Base-by-base conservation (phyloP, 169 alveolate species). In the Cryptosporidium ryanae region DNA sequence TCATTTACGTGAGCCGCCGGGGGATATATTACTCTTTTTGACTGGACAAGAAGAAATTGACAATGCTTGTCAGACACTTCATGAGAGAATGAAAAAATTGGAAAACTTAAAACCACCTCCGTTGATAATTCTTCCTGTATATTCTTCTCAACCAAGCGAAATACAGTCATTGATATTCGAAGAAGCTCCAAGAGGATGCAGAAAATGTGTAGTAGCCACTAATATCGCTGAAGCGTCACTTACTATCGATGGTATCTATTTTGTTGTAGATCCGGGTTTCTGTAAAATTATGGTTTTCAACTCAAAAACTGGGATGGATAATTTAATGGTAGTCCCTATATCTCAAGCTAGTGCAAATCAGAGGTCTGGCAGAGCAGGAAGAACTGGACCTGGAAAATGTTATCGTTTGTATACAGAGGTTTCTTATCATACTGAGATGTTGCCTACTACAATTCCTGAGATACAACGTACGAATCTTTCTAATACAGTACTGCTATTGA, bases 1-100 rank as follows among this genome's bases (percentile, higher is more conserved):
- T 25, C 99, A 98, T 92, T 93, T 97, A 44, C 94, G 96, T 90
- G 99, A 98, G 84, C 98, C 97, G 18, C 97, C 98, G 4, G 99
- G 99, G 4, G 99, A 98, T 91, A 98, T 98, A 27, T 82, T 98
- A 67, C 96, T 99, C 13, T 99, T 99, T 92, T 94, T 99, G 34
- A 97, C 99, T 0, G 99, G 99, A 1, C 98, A 98, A 89, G 99
- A 98, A 89, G 99, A 99, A 92, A 98, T 99, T 76, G 99, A 99
- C 82, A 97, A 98, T 18, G 99, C 99, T 3, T 96, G 99, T 65
- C 95, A 96, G 91, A 96, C 97, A n/a, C 92, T 98, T 65, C 98
- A 96, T 67, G 98, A 97, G 68, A 94, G 98, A 66, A 94, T 97
- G 96, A 94, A 96, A 68, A 91, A 95, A 68, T 91, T 97, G 84